A percentile compares a stretch with the other conserved stretches of the same genome.
phyloP scores from a whole-genome alignment of 495 filamentous ascomycete genomes.

The Neurospora sp. region DNA sequence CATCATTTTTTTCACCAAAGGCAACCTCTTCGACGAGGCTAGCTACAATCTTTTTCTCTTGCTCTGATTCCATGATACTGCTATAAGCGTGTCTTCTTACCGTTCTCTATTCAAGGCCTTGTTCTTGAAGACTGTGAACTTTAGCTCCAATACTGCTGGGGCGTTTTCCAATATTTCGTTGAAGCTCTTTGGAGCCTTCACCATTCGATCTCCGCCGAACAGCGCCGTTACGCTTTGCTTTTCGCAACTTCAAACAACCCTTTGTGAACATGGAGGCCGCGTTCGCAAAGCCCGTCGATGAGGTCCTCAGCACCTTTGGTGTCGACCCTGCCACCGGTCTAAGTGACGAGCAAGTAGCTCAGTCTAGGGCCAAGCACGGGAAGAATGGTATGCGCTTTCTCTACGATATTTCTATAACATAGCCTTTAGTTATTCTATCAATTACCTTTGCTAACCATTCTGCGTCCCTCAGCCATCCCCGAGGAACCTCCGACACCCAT shows the following conservation, averaged over 20 bases:
- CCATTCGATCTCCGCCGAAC: background rate
- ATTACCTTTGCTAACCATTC: background rate
- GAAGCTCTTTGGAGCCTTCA: background rate
- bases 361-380: constrained; percentile 58
- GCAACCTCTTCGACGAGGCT: background rate
- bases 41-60: background rate
- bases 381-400: constrained; percentile 61
- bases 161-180: background rate
- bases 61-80: background rate
- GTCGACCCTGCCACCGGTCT: constrained; percentile 60
- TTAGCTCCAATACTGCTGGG: background rate
- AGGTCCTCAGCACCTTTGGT: constrained; percentile 62
- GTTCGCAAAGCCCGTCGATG: constrained; percentile 55
- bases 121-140: background rate
- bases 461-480: constrained; percentile 56
- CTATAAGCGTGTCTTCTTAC: background rate
- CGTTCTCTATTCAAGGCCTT: background rate
- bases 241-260: background rate
- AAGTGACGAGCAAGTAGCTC: constrained; percentile 55
- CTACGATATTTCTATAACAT: background rate
- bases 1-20: background rate
- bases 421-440: background rate
- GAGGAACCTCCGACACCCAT: constrained; percentile 96
- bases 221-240: background rate
- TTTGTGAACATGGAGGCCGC: constrained; percentile 62